Percentiles rank a stretch among this genome's conserved stretches.
Conservation (phyloP, 2,329 filamentous ascomycete genomes). For the Fonsecaea pugnacius region DNA sequence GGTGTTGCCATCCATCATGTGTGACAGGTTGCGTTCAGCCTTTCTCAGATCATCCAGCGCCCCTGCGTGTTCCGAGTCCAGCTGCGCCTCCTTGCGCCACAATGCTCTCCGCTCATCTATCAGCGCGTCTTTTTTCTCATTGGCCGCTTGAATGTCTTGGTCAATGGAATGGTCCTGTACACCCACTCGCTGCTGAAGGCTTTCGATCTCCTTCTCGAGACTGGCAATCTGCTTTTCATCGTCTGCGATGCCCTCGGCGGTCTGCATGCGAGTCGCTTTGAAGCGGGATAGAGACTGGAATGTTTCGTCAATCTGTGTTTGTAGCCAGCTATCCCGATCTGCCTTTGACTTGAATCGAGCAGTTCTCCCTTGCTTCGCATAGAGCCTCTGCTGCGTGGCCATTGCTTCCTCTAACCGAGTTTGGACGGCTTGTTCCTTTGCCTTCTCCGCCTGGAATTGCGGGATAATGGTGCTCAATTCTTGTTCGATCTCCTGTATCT, state of each 20-base stretch:
- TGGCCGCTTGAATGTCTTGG: conserved; percentile 74
- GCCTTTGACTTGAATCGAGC: conserved; percentile 85
- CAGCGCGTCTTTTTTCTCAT: conserved; percentile 76
- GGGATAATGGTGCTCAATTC: conserved; percentile 76
- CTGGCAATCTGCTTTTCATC: conserved; percentile 72
- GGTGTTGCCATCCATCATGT: conserved; percentile 88
- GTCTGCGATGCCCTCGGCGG: conserved; percentile 76
- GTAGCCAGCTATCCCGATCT: conserved; percentile 83
- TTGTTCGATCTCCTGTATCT: conserved; percentile 75
- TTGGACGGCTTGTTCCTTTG: conserved; percentile 72
- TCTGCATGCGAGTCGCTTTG: conserved; percentile 82
- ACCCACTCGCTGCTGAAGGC: conserved; percentile 72
- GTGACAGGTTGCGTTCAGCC: conserved; percentile 75
- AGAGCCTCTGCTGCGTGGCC: conserved; percentile 74
- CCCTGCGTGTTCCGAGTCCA: conserved; percentile 76
- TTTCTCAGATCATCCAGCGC: conserved; percentile 76
- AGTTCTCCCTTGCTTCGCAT: conserved; percentile 88
- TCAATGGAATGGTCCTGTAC: conserved; percentile 73
- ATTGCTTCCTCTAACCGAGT: conserved; percentile 76
- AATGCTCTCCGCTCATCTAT: conserved; percentile 85
- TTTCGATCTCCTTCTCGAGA: conserved; percentile 73
- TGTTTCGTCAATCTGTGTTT: conserved; percentile 78
- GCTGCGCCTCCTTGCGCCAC: conserved; percentile 84
- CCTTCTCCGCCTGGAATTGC: conserved; percentile 72
- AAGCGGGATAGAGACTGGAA: conserved; percentile 76